These are phyloP conservation scores for Syncephalastrum monosporum DNA, from an alignment of 371 early-diverging fungal genomes.

Conservation along the genomic window DNA sequence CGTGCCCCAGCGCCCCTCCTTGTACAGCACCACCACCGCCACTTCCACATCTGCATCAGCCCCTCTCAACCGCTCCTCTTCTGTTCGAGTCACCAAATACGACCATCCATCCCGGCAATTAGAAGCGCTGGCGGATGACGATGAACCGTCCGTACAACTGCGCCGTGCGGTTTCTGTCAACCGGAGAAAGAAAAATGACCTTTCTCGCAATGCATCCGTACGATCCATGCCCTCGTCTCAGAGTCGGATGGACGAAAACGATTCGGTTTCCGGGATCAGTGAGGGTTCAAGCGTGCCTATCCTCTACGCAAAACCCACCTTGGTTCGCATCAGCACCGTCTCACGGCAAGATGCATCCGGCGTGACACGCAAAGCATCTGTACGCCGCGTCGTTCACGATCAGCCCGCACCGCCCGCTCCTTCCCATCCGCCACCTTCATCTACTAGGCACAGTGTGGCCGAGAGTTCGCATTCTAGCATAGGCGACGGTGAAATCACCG, in stretches of 20 bases:
- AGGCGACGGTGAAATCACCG: slow-evolving; percentile 38
- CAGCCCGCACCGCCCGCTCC: neutral
- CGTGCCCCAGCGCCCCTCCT: slow-evolving; percentile 2
- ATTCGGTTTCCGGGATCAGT: slow-evolving; percentile 1
- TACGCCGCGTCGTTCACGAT: slow-evolving; percentile 16
- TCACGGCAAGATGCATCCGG: slow-evolving; percentile 13
- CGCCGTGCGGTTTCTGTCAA: slow-evolving; percentile 28
- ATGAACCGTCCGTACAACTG: slow-evolving; percentile 10
- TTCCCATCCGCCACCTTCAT: too few species aligned
- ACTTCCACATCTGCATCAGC: neutral
- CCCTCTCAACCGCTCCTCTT: slow-evolving; percentile 26
- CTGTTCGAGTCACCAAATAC: slow-evolving; percentile 37
- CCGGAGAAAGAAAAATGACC: slow-evolving; percentile 12
- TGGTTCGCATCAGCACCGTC: slow-evolving; percentile 28
- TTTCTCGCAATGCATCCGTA: slow-evolving; percentile 14
- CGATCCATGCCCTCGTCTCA: slow-evolving; percentile 9
- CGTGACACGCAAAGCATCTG: slow-evolving; percentile 24
- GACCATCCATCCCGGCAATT: slow-evolving; percentile 12
- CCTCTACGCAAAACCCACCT: slow-evolving; percentile 24
- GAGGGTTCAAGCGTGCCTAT: slow-evolving; percentile 8
- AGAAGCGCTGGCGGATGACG: slow-evolving; percentile 12
- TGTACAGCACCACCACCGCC: neutral
- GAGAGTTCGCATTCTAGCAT: slow-evolving; percentile 20
- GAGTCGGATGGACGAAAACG: slow-evolving; percentile 4
- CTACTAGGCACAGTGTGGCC: slow-evolving; percentile 14